These are phyloP conservation scores for Pseudogymnoascus sp. DNA, from an alignment of 2,329 filamentous ascomycete species.

Conservation along the genomic window DNA sequence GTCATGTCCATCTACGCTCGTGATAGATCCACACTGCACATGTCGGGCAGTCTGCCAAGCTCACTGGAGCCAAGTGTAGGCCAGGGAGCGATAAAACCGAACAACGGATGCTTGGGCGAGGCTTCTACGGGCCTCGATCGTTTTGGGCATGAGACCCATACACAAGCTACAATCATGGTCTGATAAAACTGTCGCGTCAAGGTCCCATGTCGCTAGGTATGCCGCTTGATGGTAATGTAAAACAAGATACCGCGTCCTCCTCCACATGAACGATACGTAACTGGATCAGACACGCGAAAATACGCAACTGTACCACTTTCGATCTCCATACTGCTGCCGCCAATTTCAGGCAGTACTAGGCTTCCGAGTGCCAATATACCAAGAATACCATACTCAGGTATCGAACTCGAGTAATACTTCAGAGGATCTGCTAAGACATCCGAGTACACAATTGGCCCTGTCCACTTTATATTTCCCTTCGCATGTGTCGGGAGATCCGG, in stretches of 20 bases:
- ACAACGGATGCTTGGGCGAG: not conserved
- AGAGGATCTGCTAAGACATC: slow-evolving; percentile 13
- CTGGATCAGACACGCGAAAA: slow-evolving; percentile 12
- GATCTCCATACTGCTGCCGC: slow-evolving; percentile 11
- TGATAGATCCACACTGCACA: not conserved
- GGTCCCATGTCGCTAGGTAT: not conserved
- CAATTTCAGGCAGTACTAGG: slow-evolving; percentile 14
- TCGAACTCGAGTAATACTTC: slow-evolving; percentile 8
- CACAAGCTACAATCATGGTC: not conserved
- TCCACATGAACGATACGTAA: slow-evolving; percentile 15
- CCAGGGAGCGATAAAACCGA: not conserved
- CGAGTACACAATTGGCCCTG: slow-evolving; percentile 14
- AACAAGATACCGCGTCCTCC: slow-evolving; percentile 16
- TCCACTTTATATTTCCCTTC: slow-evolving; percentile 1
- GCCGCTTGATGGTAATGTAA: slow-evolving; percentile 11
- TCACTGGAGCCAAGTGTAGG: not conserved
- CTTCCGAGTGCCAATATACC: slow-evolving; percentile 16
- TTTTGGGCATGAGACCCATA: not conserved
- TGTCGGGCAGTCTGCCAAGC: not conserved
- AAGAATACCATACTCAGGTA: slow-evolving; percentile 8
- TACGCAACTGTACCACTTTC: slow-evolving; percentile 13
- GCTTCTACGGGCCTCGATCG: not conserved
- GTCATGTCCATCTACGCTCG: not conserved
- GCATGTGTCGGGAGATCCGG: not conserved
- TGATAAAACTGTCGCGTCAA: not conserved